These are phyloP conservation scores for Ogataea naganishii DNA, from an alignment of 805 yeast species.

Conservation along the genomic window DNA sequence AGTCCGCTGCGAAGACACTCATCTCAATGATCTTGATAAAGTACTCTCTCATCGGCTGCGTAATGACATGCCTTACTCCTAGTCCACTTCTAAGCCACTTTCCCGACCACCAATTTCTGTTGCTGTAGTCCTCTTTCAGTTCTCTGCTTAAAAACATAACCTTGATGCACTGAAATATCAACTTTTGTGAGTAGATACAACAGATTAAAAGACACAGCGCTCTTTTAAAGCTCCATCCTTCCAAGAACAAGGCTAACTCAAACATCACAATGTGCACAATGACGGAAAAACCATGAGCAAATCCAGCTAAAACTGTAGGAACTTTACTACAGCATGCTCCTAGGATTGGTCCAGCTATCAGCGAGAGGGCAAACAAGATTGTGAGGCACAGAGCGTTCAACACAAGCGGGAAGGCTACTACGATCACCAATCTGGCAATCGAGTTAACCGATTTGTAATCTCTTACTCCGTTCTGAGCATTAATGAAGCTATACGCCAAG, in stretches of 20 bases:
- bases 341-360: conserved; percentile 28
- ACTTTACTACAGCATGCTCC: conserved; percentile 23
- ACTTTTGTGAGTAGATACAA: conserved; percentile 27
- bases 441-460: conserved; percentile 45
- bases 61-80: conserved; percentile 10
- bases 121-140: conserved; percentile 28
- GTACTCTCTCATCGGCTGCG: conserved; percentile 40
- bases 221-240: conserved; percentile 32
- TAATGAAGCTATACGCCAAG: conserved; percentile 70
- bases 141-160: conserved; percentile 32
- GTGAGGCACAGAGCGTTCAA: conserved; percentile 26
- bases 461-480: conserved; percentile 78
- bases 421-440: conserved; percentile 48
- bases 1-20: conserved; percentile 39
- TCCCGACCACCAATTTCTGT: conserved; percentile 49
- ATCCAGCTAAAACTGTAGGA: conserved; percentile 29
- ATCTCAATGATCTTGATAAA: conserved; percentile 36
- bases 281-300: conserved; percentile 29
- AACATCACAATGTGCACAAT: conserved; percentile 25
- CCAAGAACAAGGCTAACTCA: conserved; percentile 29
- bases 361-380: conserved; percentile 26
- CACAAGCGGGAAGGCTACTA: conserved; percentile 40
- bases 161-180: conserved; percentile 24
- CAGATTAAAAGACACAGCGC: conserved; percentile 31
- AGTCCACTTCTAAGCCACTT: conserved; percentile 33